A percentile compares a stretch with the other conserved stretches of the same genome.
These are phyloP conservation scores for Aspergillus sclerotiicarbonarius DNA, from an alignment of 495 filamentous ascomycete genomes.

Conservation along the genomic window DNA sequence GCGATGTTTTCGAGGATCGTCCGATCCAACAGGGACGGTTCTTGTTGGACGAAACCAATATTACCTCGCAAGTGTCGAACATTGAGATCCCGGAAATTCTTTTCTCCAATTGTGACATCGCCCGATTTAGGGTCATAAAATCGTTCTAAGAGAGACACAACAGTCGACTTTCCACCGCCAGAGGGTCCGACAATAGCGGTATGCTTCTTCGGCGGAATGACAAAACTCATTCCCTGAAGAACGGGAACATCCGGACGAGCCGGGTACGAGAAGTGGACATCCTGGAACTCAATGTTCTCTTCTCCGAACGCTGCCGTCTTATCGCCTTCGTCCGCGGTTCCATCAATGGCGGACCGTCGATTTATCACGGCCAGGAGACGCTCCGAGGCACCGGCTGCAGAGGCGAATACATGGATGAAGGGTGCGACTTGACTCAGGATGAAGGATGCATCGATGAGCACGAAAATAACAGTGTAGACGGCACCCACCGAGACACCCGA, in stretches of 20 bases:
- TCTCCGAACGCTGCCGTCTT: slow-evolving; percentile 28
- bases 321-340: slow-evolving; percentile 35
- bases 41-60: slow-evolving; percentile 65
- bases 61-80: slow-evolving; percentile 55
- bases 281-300: slow-evolving; percentile 43
- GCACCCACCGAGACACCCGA: slow-evolving; percentile 49
- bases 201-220: slow-evolving; percentile 53
- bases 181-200: slow-evolving; percentile 68
- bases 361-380: slow-evolving; percentile 51
- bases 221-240: slow-evolving; percentile 42
- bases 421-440: slow-evolving; percentile 63
- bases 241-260: slow-evolving; percentile 57
- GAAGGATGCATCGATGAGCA: slow-evolving; percentile 60
- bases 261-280: slow-evolving; percentile 62
- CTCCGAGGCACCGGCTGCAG: slow-evolving; percentile 53
- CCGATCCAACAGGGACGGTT: slow-evolving; percentile 59
- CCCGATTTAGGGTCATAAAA: slow-evolving; percentile 46
- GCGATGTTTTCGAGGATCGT: slow-evolving; percentile 69
- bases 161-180: slow-evolving; percentile 69
- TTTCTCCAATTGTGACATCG: slow-evolving; percentile 47
- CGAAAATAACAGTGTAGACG: slow-evolving; percentile 62
- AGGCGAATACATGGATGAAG: slow-evolving; percentile 60
- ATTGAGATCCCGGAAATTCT: slow-evolving; percentile 52
- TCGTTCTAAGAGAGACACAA: slow-evolving; percentile 55
- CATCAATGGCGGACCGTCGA: slow-evolving; percentile 50